Conservation (phyloP, 805 yeast genomes). For the Zygotorulaspora sp. region DNA sequence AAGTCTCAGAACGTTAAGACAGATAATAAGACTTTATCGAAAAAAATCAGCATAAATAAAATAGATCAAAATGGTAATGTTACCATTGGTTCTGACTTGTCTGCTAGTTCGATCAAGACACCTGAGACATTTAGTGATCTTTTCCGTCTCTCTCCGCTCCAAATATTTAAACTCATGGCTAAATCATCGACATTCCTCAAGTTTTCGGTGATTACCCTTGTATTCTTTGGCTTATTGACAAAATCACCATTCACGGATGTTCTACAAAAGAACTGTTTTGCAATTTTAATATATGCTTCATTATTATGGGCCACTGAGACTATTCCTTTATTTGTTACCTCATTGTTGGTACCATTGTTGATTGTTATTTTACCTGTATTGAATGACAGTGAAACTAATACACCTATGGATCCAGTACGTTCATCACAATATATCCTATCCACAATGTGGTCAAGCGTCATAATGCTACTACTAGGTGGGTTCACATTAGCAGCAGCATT, state of each 20-base stretch:
- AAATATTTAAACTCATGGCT: conserved; percentile 12
- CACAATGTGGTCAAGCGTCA: conserved; percentile 93
- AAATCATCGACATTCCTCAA: conserved; percentile 40
- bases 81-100: conserved; percentile 26
- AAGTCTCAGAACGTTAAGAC: conserved; percentile 71
- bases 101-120: conserved; percentile 16
- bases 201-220: conserved; percentile 42
- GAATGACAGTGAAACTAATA: conserved; percentile 45
- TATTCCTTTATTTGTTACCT: conserved; percentile 85
- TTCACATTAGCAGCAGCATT: conserved; percentile 92
- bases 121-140: conserved; percentile 22
- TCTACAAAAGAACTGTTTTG: conserved; percentile 75
- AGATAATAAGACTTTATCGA: conserved; percentile 26
- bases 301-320: conserved; percentile 87
- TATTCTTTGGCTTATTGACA: conserved; percentile 44
- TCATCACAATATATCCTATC: conserved; percentile 69
- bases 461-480: conserved; percentile 86
- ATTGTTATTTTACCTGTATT: conserved; percentile 69
- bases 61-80: conserved; percentile 11
- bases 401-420: conserved; percentile 55
- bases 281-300: conserved; percentile 75
- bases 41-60: conserved; percentile 15
- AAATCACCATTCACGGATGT: conserved; percentile 54
- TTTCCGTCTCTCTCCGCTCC: conserved; percentile 14
- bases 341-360: conserved; percentile 75